Conservation (phyloP, 2,329 filamentous ascomycete genomes). For the Metarhizium guizhouense region DNA sequence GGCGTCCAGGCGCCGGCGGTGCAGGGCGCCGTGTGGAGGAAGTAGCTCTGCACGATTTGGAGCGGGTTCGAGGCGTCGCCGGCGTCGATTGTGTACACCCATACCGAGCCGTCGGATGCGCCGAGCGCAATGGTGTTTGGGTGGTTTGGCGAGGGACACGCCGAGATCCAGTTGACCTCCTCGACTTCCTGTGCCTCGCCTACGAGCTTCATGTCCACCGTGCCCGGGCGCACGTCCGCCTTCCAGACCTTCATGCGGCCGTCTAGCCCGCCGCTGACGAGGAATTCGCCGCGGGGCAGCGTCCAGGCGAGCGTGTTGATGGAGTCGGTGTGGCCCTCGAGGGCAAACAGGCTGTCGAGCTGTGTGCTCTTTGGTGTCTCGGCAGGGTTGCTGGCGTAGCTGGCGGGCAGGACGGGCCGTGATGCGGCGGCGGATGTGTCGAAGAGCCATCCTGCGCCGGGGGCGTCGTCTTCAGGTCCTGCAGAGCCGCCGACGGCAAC, state of each 20-base stretch:
- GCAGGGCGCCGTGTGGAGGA: constrained; percentile 76
- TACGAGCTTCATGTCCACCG: constrained; percentile 50
- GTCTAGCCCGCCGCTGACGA: constrained; percentile 82
- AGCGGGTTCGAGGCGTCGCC: constrained; percentile 52
- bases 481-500: constrained; percentile 78
- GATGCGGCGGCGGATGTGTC: constrained; percentile 58
- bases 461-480: constrained; percentile 47
- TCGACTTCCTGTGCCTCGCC: constrained; percentile 82
- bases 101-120: constrained; percentile 83
- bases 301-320: constrained; percentile 85
- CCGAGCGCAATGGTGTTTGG: constrained; percentile 82
- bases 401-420: constrained; percentile 64
- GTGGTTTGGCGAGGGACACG: constrained; percentile 63
- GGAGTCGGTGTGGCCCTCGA: constrained; percentile 88
- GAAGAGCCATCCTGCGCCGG: constrained; percentile 78
- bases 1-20: constrained; percentile 88
- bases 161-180: constrained; percentile 83
- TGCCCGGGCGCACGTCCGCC: constrained; percentile 35
- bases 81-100: constrained; percentile 83
- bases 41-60: constrained; percentile 83
- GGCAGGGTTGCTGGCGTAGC: constrained; percentile 59
- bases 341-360: constrained; percentile 57
- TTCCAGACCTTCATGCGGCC: constrained; percentile 69
- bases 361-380: constrained; percentile 42
- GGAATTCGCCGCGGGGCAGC: constrained; percentile 69